Evolutionary conservation across 2,329 filamentous ascomycete species (phyloP).

Genomic region (Lecanicillium sp.): DNA sequence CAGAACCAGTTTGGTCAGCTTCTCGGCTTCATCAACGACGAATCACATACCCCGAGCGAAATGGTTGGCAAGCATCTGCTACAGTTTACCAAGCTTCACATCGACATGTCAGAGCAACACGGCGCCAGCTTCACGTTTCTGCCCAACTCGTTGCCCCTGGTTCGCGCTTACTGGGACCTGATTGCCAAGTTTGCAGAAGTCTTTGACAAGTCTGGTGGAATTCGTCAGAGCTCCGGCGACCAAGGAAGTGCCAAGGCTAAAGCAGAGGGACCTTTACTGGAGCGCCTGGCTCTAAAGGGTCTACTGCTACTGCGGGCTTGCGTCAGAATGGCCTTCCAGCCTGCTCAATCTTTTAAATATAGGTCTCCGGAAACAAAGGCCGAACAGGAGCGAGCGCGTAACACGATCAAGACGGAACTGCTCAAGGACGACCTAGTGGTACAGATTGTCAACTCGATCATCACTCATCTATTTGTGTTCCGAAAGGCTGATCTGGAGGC

Average conservation of each 20-base stretch:
- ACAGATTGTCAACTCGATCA: conserved; percentile 75
- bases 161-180: conserved; percentile 78
- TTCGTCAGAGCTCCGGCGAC: conserved; percentile 35
- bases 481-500: conserved; percentile 76
- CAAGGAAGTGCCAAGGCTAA: conserved; percentile 37
- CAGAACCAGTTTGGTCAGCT: conserved; percentile 73
- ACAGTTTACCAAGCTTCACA: conserved; percentile 85
- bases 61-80: conserved; percentile 78
- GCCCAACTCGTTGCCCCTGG: conserved; percentile 69
- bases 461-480: conserved; percentile 85
- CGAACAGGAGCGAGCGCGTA: conserved; percentile 64
- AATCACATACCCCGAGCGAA: conserved; percentile 48
- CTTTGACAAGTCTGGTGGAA: conserved; percentile 55
- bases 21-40: conserved; percentile 52
- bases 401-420: conserved; percentile 63
- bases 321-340: conserved; percentile 76
- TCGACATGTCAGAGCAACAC: conserved; percentile 74
- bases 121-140: conserved; percentile 77
- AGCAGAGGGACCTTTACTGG: conserved; percentile 56
- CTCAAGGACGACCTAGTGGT: conserved; percentile 70
- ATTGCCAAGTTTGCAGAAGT: conserved; percentile 69
- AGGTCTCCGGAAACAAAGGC: conserved; percentile 65
- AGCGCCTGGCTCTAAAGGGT: conserved; percentile 76
- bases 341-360: conserved; percentile 76
- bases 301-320: conserved; percentile 76